Base-by-base conservation (phyloP, 441 rosid genomes). In the Populus trichocarpa region DNA sequence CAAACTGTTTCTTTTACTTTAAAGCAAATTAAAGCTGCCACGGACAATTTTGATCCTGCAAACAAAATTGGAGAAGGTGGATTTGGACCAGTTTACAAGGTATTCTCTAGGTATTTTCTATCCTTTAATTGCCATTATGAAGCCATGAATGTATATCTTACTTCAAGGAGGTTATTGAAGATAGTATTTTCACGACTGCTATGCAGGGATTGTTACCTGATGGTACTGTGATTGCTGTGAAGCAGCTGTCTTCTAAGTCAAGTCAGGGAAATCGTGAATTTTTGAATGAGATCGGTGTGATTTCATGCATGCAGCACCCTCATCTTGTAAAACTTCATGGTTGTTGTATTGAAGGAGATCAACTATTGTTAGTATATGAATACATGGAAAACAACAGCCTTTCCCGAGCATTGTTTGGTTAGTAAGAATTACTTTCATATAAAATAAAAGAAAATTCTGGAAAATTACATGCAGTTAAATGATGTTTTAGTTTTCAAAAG, bases 261-360 rank as follows among this genome's bases (percentile, higher is more conserved):
- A 73, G 79, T 74, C 97, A 92, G 84, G 97, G 94, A 72, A 90
- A 88, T 73, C 90, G 92, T 2, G 95, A 92, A 77, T 92, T 92
- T 75, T 75, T 92, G 61, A 92, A 85, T 70, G 97, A 91, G 78
- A 91, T 89, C 36, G 92, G 93, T 59, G 86, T 88, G 90, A 90
- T 88, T 63, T 84, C 90, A 1, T 84, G 85, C 64, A 6, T 87
- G 22, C 87, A 87, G 28, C 89, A 86, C 36, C 88, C 88, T 2
- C 84, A 89, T 79, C 90, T 89, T 73, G 90, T 87, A 20, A 87
- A 76, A 67, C 83, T 89, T 6, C 80, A 83, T 26, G 92, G 92
- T 1, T 87, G 89, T 64, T 89, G 92, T n/a, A 80, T 83, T 1
- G 87, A 87, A 74, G 89, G 87, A 75, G 81, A 85, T 64, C 88